Evolutionary conservation across 1,139 yeast genomes (phyloP).

Genomic region (Saccharomycopsis hybrid): DNA sequence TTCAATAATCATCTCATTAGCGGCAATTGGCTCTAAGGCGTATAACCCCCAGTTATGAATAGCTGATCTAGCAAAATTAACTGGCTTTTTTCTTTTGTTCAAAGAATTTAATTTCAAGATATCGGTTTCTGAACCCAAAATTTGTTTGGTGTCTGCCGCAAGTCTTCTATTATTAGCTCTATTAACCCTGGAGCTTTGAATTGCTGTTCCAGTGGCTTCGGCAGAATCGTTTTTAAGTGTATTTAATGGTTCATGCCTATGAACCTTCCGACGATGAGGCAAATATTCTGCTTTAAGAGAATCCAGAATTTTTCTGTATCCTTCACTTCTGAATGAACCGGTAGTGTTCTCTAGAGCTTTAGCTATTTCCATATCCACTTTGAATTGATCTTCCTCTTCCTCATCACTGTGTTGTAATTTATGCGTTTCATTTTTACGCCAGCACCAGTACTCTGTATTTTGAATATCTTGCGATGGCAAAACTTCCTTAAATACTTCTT

Average conservation of each 20-base stretch:
- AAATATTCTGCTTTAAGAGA: slow-evolving; percentile 66
- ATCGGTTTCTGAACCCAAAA: slow-evolving; percentile 78
- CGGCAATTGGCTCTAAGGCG: slow-evolving; percentile 90
- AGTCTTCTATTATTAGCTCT: slow-evolving; percentile 85
- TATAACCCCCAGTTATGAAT: slow-evolving; percentile 98
- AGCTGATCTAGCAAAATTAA: slow-evolving; percentile 91
- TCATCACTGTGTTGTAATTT: slow-evolving; percentile 17
- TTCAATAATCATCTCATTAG: slow-evolving; percentile 95
- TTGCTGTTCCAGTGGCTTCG: slow-evolving; percentile 21
- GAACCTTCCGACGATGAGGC: slow-evolving; percentile 65
- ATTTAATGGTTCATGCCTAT: slow-evolving; percentile 42
- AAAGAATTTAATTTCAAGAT: slow-evolving; percentile 68
- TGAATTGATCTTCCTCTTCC: slow-evolving; percentile 16
- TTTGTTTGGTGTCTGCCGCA: slow-evolving; percentile 81
- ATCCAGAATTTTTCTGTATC: slow-evolving; percentile 69
- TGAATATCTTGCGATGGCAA: slow-evolving; percentile 31
- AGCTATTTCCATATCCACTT: slow-evolving; percentile 29
- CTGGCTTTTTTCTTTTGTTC: slow-evolving; percentile 87
- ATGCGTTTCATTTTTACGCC: slow-evolving; percentile 38
- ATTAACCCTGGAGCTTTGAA: slow-evolving; percentile 74
- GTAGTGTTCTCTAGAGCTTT: slow-evolving; percentile 38
- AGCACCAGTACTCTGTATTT: slow-evolving; percentile 57
- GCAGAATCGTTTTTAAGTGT: slow-evolving; percentile 32
- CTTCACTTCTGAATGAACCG: slow-evolving; percentile 70
- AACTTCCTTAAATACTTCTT: no score